Conservation (phyloP, 2,329 filamentous ascomycete genomes). For the Calonectria henricotiae region DNA sequence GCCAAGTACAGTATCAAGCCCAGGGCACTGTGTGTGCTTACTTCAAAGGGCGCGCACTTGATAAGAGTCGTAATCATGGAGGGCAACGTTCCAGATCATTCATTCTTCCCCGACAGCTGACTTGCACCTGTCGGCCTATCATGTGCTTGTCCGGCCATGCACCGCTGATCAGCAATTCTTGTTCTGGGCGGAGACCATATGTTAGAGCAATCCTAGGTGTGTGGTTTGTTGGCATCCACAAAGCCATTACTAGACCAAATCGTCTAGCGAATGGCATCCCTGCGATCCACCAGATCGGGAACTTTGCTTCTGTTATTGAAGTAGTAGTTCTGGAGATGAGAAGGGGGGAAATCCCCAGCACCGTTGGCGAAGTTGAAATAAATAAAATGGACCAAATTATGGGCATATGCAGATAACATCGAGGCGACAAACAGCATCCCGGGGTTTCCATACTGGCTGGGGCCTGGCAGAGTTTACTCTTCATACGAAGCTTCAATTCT, state of each 20-base stretch:
- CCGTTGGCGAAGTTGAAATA: background rate
- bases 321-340: background rate
- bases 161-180: slow-evolving; percentile 14
- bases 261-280: slow-evolving; percentile 5
- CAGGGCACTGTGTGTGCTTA: background rate
- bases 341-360: background rate
- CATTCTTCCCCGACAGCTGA: slow-evolving; percentile 9
- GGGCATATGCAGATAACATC: no score
- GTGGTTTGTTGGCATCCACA: slow-evolving; percentile 7
- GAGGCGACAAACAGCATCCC: no score
- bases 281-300: slow-evolving; percentile 15
- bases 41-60: background rate
- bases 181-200: slow-evolving; percentile 6
- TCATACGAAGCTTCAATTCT: background rate
- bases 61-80: slow-evolving; percentile 2
- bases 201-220: slow-evolving; percentile 5
- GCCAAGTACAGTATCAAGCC: slow-evolving; percentile 2
- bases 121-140: background rate
- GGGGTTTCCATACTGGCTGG: background rate
- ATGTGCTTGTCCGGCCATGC: slow-evolving; percentile 9
- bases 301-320: background rate
- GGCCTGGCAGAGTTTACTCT: background rate
- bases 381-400: no score
- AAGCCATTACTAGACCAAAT: slow-evolving; percentile 6
- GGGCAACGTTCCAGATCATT: slow-evolving; percentile 8